Evolutionary conservation across 2,329 filamentous ascomycete genomes (phyloP).

Genomic region (Cladosporium sp.): DNA sequence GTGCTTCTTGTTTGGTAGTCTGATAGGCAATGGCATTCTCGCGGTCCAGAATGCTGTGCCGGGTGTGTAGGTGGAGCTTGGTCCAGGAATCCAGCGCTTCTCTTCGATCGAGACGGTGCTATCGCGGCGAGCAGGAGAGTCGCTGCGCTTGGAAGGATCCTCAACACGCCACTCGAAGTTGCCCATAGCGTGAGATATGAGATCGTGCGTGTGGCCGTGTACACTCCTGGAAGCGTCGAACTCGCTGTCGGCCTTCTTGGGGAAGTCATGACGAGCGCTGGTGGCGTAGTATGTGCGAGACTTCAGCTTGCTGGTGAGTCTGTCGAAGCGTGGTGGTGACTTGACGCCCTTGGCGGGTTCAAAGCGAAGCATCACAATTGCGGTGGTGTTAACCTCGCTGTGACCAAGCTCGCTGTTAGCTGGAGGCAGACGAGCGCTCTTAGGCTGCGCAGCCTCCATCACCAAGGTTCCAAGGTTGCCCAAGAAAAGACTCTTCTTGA

Average conservation of each 20-base stretch:
- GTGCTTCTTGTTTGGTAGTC: constrained; percentile 56
- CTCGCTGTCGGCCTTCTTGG: constrained; percentile 44
- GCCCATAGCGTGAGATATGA: constrained; percentile 58
- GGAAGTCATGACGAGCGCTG: constrained; percentile 52
- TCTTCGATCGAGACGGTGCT: constrained; percentile 38
- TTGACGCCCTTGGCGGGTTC: constrained; percentile 55
- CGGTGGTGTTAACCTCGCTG: constrained; percentile 53
- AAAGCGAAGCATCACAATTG: constrained; percentile 60
- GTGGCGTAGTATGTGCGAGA: constrained; percentile 59
- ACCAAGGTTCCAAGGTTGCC: constrained; percentile 59
- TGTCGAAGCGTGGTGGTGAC: constrained; percentile 55
- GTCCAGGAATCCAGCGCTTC: constrained; percentile 35
- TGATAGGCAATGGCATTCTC: constrained; percentile 63
- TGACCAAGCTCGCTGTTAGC: constrained; percentile 37
- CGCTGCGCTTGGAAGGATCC: constrained; percentile 32
- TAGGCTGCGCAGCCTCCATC: constrained; percentile 60
- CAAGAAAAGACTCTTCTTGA: constrained; percentile 62
- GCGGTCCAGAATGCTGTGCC: constrained; percentile 60
- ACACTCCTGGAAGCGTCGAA: constrained; percentile 52
- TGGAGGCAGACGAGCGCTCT: constrained; percentile 52
- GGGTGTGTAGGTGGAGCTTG: constrained; percentile 43
- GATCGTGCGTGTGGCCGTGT: constrained; percentile 53
- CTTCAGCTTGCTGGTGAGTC: constrained; percentile 56
- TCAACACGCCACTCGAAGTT: constrained; percentile 56
- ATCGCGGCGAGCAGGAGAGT: constrained; percentile 39